phyloP scores from a whole-genome alignment of 2,329 filamentous ascomycete genomes.

The Geosmithia flava region DNA sequence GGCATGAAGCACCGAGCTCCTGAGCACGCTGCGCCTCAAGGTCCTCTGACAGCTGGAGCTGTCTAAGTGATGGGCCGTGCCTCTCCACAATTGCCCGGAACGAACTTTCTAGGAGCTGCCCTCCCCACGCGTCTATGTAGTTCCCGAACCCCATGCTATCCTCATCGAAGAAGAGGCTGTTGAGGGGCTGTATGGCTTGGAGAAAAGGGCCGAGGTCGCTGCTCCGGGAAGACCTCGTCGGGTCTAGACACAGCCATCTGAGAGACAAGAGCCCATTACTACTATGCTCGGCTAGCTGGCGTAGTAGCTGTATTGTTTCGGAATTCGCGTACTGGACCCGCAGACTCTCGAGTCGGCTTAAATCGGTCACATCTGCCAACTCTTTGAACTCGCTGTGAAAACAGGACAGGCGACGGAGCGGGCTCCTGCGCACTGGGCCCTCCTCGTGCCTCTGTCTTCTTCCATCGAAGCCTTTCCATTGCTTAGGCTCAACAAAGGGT shows the following conservation, averaged over 20 bases:
- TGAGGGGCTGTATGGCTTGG: neutral
- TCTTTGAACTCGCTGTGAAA: too few relatives aligned
- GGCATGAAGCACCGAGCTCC: neutral
- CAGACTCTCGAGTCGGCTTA: too few relatives aligned
- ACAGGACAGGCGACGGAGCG: too few relatives aligned
- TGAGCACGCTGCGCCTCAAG: neutral
- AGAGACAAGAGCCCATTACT: neutral
- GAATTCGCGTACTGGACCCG: too few relatives aligned
- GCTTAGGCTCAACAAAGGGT: neutral
- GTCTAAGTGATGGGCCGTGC: neutral
- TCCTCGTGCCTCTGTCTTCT: too few relatives aligned
- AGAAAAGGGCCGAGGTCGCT: neutral
- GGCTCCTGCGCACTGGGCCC: too few relatives aligned
- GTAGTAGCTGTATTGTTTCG: neutral
- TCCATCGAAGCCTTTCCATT: too few relatives aligned
- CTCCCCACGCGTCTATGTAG: too few relatives aligned
- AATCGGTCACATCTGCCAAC: too few relatives aligned
- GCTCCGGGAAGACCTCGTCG: neutral
- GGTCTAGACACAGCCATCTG: neutral
- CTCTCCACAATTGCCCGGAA: neutral
- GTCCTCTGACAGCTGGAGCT: neutral
- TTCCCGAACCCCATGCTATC: too few relatives aligned
- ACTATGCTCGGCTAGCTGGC: neutral
- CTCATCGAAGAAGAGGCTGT: neutral
- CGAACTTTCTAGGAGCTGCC: too few relatives aligned